Evolutionary conservation across 2,329 filamentous ascomycete species (phyloP).

Genomic region (Rhynchosporium graminicola): DNA sequence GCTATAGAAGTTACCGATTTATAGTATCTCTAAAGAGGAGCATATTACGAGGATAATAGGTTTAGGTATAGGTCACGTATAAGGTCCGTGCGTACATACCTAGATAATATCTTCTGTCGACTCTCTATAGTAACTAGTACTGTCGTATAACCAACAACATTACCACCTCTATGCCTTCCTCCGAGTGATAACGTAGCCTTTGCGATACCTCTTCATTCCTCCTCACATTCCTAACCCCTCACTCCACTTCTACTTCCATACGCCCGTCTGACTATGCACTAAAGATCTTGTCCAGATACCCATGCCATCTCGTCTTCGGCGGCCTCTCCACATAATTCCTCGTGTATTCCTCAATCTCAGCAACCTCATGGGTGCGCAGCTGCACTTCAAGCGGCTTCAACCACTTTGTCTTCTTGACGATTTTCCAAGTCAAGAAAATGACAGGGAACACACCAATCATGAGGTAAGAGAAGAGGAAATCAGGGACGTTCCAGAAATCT

Average conservation of each 20-base stretch:
- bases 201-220: neutral
- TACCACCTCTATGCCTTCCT: too few relatives aligned
- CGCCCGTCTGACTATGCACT: conserved; percentile 4
- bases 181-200: too few relatives aligned
- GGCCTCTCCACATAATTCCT: conserved; percentile 48
- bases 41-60: too few relatives aligned
- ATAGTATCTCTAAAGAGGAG: too few relatives aligned
- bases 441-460: conserved; percentile 63
- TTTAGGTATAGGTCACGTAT: too few relatives aligned
- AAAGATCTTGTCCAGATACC: conserved; percentile 33
- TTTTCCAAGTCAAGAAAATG: conserved; percentile 62
- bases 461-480: conserved; percentile 60
- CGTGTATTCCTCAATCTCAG: conserved; percentile 63
- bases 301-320: conserved; percentile 33
- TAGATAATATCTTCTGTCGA: too few relatives aligned
- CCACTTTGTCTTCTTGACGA: conserved; percentile 57
- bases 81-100: too few relatives aligned
- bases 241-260: neutral
- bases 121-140: too few relatives aligned
- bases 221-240: neutral
- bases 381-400: conserved; percentile 55
- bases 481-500: conserved; percentile 55
- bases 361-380: conserved; percentile 52
- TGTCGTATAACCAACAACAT: too few relatives aligned
- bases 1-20: too few relatives aligned